phyloP scores from a whole-genome alignment of 768 basidiomycete genomes.

The Auricularia heimuer region DNA sequence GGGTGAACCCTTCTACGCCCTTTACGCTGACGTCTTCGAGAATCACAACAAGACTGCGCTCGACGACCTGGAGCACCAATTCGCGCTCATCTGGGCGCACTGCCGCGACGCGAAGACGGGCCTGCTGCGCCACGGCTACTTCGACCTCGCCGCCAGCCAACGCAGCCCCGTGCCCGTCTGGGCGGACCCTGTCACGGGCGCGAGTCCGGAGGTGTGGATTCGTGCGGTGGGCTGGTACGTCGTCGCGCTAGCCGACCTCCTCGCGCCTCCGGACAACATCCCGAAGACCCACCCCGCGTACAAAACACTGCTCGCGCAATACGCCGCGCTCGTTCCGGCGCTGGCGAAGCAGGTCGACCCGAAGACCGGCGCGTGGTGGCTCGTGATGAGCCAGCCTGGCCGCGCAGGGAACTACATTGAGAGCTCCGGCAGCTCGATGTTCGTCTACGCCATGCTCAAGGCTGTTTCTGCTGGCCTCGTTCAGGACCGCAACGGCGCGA shows the following conservation, averaged over 20 bases:
- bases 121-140: slow-evolving; percentile 42
- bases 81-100: slow-evolving; percentile 34
- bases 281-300: slow-evolving; percentile 24
- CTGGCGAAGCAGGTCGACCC: slow-evolving; percentile 32
- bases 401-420: slow-evolving; percentile 39
- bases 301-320: slow-evolving; percentile 22
- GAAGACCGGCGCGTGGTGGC: slow-evolving; percentile 37
- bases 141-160: slow-evolving; percentile 27
- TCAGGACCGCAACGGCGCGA: slow-evolving; percentile 28
- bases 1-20: slow-evolving; percentile 36
- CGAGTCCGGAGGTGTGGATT: slow-evolving; percentile 40
- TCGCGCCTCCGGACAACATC: slow-evolving; percentile 23
- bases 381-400: slow-evolving; percentile 40
- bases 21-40: slow-evolving; percentile 30
- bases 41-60: slow-evolving; percentile 29
- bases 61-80: slow-evolving; percentile 33
- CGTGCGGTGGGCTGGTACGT: slow-evolving; percentile 15
- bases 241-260: slow-evolving; percentile 39
- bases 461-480: slow-evolving; percentile 35
- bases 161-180: slow-evolving; percentile 20
- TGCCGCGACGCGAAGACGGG: slow-evolving; percentile 30
- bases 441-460: slow-evolving; percentile 36
- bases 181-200: slow-evolving; percentile 37
- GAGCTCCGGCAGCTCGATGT: slow-evolving; percentile 38
- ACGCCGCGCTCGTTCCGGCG: slow-evolving; percentile 26